These are phyloP conservation scores for Mortierella sp. DNA, from an alignment of 371 early-diverging fungal genomes.

Conservation along the genomic window DNA sequence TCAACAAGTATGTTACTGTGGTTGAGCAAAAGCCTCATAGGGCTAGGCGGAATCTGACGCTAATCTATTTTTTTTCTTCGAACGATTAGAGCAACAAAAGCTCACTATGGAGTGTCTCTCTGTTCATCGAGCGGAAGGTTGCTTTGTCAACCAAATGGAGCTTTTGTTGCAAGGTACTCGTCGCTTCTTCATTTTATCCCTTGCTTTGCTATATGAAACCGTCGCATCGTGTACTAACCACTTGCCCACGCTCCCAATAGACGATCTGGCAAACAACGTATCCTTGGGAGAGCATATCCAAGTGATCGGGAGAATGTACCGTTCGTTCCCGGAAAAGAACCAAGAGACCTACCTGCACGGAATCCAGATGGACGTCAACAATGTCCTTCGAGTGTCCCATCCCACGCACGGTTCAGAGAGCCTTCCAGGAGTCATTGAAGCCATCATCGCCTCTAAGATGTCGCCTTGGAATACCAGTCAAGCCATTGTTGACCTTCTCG, in stretches of 20 bases:
- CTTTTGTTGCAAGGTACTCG: constrained; percentile 23
- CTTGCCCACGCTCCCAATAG: neutral
- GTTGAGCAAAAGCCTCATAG: too few species aligned
- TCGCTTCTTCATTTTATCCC: neutral
- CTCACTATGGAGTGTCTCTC: constrained; percentile 16
- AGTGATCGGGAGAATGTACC: constrained; percentile 23
- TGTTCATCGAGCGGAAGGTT: constrained; percentile 4
- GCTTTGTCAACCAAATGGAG: constrained; percentile 35
- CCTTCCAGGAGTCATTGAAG: neutral
- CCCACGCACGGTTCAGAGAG: neutral
- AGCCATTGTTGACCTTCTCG: constrained; percentile 41
- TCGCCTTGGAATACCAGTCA: constrained; percentile 51
- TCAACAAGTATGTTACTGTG: neutral
- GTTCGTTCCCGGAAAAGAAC: neutral
- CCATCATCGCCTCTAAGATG: constrained; percentile 17
- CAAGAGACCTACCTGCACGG: constrained; percentile 23
- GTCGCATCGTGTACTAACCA: neutral
- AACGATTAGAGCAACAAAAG: constrained; percentile 36
- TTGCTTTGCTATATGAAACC: neutral
- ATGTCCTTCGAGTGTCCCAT: constrained; percentile 4
- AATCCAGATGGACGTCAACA: constrained; percentile 35
- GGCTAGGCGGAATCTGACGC: neutral
- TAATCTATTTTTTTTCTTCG: neutral
- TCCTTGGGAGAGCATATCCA: constrained; percentile 27
- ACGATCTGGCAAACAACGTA: constrained; percentile 28